Base-by-base conservation (phyloP, 208 protist genomes). In the Strigomonas galati region DNA sequence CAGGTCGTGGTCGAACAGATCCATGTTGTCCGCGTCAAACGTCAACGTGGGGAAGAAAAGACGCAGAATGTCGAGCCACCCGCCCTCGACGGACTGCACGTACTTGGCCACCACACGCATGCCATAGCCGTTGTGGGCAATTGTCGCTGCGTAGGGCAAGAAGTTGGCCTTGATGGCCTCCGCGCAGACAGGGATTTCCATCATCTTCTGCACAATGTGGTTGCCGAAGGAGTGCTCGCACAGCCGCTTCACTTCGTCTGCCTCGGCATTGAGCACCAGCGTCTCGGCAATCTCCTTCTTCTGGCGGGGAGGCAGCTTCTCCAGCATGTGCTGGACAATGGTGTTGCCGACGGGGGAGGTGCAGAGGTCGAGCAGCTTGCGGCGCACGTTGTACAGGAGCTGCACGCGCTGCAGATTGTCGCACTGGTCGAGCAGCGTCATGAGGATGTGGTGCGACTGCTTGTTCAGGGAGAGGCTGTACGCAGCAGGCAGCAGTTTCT, bases 171-270 rank as follows among this genome's bases (percentile, higher is more conserved):
- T 21, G 46, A 96, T 65, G 51, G 93, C 67, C 56, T 91, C 85
- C 0, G 77, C 72, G 31, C 82, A 86, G 66, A 71, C 75, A 14
- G 76, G 69, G 56, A 82, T 71, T 66, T 93, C 86, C 67, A 96
- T 82, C 43, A 96, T 56, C 79, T 85, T 89, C 74, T 94, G 87
- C 21, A 85, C 87, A 15, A 94, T 84, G 66, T 92, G 85, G 62
- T 96, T 96, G 32, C 91, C 91, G 53, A 89, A 94, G 1, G 78
- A 72, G 53, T 96, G 87, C 57, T 87, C 67, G 70, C 86, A 92
- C n/a, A 94, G 62, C 12, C 69, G 75, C 19, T 59, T 40, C 46
- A 96, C 89, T 65, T 91, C 88, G 55, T 91, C 85, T n/a, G 66
- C 68, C 49, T 94, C 82, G 24, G 74, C 73, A 57, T 93, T 96